Conservation (phyloP, 2,329 filamentous ascomycete species). For the Ascochyta viciae-villosae region DNA sequence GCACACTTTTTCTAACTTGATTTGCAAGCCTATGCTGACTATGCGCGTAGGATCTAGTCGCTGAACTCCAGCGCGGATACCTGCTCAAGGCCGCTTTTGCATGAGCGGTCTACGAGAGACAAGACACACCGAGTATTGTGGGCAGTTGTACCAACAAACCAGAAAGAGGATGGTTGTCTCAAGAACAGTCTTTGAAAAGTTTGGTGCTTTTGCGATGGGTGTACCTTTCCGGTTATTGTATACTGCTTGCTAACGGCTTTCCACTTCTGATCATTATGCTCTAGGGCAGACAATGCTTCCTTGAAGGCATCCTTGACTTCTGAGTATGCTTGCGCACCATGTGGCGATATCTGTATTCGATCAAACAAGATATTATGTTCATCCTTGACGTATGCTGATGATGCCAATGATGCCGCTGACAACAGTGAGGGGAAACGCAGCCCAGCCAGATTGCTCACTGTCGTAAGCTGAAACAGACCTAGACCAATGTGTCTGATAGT, state of each 20-base stretch:
- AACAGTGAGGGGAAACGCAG: neutral
- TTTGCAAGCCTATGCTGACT: neutral
- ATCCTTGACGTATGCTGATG: neutral
- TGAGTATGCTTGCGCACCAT: neutral
- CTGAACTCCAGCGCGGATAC: constrained; percentile 11
- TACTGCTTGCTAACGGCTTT: neutral
- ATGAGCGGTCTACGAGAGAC: neutral
- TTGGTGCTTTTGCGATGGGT: neutral
- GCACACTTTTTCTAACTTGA: neutral
- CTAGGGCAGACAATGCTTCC: neutral
- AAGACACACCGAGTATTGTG: neutral
- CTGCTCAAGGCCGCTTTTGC: constrained; percentile 17
- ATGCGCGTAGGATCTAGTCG: constrained; percentile 9
- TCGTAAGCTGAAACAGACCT: constrained; percentile 5
- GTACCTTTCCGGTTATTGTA: neutral
- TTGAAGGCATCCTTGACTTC: neutral
- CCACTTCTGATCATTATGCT: neutral
- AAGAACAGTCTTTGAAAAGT: neutral
- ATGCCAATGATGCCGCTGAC: constrained; percentile 1
- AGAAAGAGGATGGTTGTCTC: neutral
- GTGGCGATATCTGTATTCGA: neutral
- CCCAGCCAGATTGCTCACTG: neutral
- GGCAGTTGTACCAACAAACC: too few relatives aligned
- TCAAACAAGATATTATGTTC: neutral
- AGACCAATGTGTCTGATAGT: neutral